Conservation (phyloP, 2,329 filamentous ascomycete genomes). For the Fusarium sp. region DNA sequence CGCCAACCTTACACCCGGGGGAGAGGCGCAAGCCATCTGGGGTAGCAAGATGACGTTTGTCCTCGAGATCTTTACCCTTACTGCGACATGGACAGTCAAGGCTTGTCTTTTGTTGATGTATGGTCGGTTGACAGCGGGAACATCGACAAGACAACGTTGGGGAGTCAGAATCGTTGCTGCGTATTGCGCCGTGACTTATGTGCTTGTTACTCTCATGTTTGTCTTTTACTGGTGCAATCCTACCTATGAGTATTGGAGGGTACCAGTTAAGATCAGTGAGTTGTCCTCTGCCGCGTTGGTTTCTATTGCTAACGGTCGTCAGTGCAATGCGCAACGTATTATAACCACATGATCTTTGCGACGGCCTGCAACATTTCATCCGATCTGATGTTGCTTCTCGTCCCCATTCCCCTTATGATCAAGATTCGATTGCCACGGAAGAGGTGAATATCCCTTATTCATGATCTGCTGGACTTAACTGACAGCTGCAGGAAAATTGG, state of each 20-base stretch:
- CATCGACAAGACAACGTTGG: slow-evolving; percentile 48
- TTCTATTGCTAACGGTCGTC: slow-evolving; percentile 7
- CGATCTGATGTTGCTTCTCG: slow-evolving; percentile 58
- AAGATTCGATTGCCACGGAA: slow-evolving; percentile 53
- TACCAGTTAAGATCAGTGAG: slow-evolving; percentile 55
- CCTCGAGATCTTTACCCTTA: slow-evolving; percentile 64
- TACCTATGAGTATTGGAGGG: slow-evolving; percentile 63
- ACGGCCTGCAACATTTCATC: slow-evolving; percentile 62
- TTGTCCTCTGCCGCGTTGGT: background rate
- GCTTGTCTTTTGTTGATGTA: slow-evolving; percentile 66
- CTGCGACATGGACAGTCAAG: slow-evolving; percentile 65
- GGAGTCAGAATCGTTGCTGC: slow-evolving; percentile 57
- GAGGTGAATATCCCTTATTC: slow-evolving; percentile 9
- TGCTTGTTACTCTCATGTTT: slow-evolving; percentile 63
- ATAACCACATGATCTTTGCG: slow-evolving; percentile 60
- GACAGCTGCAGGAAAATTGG: slow-evolving; percentile 59
- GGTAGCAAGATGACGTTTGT: slow-evolving; percentile 68
- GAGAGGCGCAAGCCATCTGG: slow-evolving; percentile 56
- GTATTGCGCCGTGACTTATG: slow-evolving; percentile 59
- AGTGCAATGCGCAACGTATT: slow-evolving; percentile 60
- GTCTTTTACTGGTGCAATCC: slow-evolving; percentile 67
- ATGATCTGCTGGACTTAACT: background rate
- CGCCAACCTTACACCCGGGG: slow-evolving; percentile 58
- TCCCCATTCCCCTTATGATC: slow-evolving; percentile 60
- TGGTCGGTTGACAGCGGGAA: slow-evolving; percentile 59